Base-by-base conservation (phyloP, 2,329 filamentous ascomycete species). In the Pseudogymnoascus sp. region DNA sequence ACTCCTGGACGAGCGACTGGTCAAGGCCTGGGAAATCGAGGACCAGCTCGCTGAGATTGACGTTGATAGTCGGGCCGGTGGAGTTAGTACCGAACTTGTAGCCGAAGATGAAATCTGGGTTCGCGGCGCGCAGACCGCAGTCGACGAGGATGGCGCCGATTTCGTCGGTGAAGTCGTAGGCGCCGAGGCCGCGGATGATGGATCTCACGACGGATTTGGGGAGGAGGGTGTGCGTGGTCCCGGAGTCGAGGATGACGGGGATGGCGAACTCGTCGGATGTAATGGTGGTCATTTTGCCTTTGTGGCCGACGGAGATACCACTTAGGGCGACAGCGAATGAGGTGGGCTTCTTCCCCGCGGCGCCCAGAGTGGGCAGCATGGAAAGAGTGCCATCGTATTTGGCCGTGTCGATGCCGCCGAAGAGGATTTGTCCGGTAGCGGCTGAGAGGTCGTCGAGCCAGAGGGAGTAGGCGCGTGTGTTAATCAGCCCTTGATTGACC, bases 371-470 rank as follows among this genome's bases (percentile, higher is more conserved):
- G 15, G 87, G 79, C 29, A 92, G 78, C 5, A 80, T 83, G 53
- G 80, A 79, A 33, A 93, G 78, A 1, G 82, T 74, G 59, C 89
- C 89, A 0, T 79, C 72, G 75, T 86, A 95, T 72, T 93, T 93
- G 64, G 81, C 83, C 0, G 84, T 89, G 72, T 93, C 89, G 64
- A 93, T 85, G n/a, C 89, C 90, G 40, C 90, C 90, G 68, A 93
- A 95, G 1, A 93, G 78, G 65, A 93, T 87, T 68, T 78, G 88
- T 37, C 90, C 90, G 1, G 82, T 86, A 65, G 80, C 86, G 0
- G 88, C 80, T 62, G 83, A 79, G 35, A 78, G 71, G 70, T 82
- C 77, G 67, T 81, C 78, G 63, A 85, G 77, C 78, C 87, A 91
- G 26, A 92, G 75, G 65, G 87, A 90, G 75, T 89, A 91, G 3